A percentile compares a stretch with the other conserved stretches of the same genome.
phyloP scores from a whole-genome alignment of 768 basidiomycete species.

The Phylloporus arenicola region DNA sequence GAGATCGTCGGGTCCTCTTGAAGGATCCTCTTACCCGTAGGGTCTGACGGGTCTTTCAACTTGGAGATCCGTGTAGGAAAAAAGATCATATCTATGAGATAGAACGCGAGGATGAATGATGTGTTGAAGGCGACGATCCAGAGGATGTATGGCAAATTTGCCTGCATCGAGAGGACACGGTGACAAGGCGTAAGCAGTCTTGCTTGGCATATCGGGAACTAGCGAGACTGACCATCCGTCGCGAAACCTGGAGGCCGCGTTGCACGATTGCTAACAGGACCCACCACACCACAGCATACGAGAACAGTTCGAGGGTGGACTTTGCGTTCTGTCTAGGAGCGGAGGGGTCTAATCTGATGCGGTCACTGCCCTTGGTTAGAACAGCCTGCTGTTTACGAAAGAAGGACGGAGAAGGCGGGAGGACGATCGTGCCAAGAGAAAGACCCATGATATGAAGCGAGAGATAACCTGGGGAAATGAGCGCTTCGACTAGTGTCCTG shows the following conservation, averaged over 20 bases:
- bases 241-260: conserved; percentile 44
- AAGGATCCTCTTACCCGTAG: conserved; percentile 21
- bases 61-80: conserved; percentile 42
- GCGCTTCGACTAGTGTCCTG: background rate
- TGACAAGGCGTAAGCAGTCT: background rate
- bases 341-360: conserved; percentile 8
- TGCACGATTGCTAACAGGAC: conserved; percentile 37
- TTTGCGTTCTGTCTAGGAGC: conserved; percentile 61
- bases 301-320: conserved; percentile 68
- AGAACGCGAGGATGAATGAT: conserved; percentile 75
- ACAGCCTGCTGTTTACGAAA: conserved; percentile 49
- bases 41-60: conserved; percentile 20
- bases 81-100: conserved; percentile 68
- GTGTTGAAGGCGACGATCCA: conserved; percentile 91
- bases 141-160: conserved; percentile 81
- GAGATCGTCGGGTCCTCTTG: conserved; percentile 22
- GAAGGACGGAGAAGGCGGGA: conserved; percentile 73
- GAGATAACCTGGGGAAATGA: conserved; percentile 62
- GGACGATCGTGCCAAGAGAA: conserved; percentile 71
- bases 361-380: conserved; percentile 8
- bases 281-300: conserved; percentile 83
- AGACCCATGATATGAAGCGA: conserved; percentile 85
- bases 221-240: conserved; percentile 49
- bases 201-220: background rate
- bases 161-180: conserved; percentile 40